These are phyloP conservation scores for Teunomyces stri DNA, from an alignment of 805 yeast species.

Conservation along the genomic window DNA sequence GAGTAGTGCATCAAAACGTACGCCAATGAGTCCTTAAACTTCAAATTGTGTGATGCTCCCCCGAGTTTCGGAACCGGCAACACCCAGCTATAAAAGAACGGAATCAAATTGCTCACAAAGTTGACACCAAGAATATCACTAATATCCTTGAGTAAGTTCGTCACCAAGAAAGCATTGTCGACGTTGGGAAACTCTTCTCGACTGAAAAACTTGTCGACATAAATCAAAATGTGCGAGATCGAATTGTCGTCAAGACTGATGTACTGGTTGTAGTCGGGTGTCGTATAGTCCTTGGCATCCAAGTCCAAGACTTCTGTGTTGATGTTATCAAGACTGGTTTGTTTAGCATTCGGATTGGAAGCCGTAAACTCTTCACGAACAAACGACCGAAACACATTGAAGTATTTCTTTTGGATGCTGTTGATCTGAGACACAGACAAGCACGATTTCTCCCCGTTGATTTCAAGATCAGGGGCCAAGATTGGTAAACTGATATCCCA, in stretches of 20 bases:
- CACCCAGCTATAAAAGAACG: constrained; percentile 47
- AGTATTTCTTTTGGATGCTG: constrained; percentile 38
- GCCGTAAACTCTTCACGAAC: constrained; percentile 27
- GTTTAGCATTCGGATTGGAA: neutral
- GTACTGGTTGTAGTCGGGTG: constrained; percentile 44
- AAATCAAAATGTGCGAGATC: constrained; percentile 36
- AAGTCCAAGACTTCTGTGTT: constrained; percentile 13
- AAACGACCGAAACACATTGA: constrained; percentile 36
- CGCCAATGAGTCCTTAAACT: constrained; percentile 32
- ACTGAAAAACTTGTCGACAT: constrained; percentile 31
- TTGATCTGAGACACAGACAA: constrained; percentile 24
- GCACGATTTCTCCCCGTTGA: constrained; percentile 13
- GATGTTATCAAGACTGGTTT: neutral
- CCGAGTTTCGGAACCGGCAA: constrained; percentile 14
- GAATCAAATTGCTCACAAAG: constrained; percentile 43
- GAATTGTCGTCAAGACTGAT: constrained; percentile 43
- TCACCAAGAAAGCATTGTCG: constrained; percentile 21
- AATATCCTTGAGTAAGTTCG: constrained; percentile 19
- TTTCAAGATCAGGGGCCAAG: constrained; percentile 19
- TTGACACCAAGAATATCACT: constrained; percentile 44
- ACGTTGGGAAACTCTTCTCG: constrained; percentile 20
- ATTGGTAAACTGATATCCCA: constrained; percentile 44
- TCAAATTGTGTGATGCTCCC: constrained; percentile 8
- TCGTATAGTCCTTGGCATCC: constrained; percentile 16
- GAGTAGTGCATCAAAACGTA: constrained; percentile 25